phyloP scores from a whole-genome alignment of 1,284 basidiomycete genomes.

The Cystobasidium pallidum region DNA sequence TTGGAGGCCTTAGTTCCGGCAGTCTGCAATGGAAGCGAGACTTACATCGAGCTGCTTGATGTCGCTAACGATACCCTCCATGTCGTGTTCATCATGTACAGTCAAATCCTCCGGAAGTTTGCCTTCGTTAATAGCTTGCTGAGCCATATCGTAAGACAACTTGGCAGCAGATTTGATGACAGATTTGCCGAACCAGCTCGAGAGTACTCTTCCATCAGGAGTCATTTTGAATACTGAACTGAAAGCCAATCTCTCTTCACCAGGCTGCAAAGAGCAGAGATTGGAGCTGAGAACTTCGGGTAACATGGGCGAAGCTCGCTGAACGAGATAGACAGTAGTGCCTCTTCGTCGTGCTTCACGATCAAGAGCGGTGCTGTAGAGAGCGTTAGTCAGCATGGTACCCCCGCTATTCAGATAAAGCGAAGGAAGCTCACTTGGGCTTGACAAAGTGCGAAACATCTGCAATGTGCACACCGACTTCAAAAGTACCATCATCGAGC shows the following conservation, averaged over 20 bases:
- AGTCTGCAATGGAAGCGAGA: no score
- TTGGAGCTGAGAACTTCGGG: constrained; percentile 88
- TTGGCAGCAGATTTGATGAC: constrained; percentile 88
- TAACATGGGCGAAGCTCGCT: constrained; percentile 94
- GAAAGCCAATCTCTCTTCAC: constrained; percentile 85
- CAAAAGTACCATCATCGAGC: constrained; percentile 87
- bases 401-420: no score
- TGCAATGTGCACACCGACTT: constrained; percentile 90
- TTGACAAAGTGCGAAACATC: constrained; percentile 87
- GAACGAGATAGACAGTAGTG: constrained; percentile 91
- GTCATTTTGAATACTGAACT: constrained; percentile 85
- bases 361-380: constrained; percentile 74
- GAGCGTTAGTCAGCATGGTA: constrained; percentile 71
- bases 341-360: constrained; percentile 96
- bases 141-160: constrained; percentile 79
- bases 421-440: constrained; percentile 45
- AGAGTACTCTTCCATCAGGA: constrained; percentile 75
- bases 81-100: constrained; percentile 65
- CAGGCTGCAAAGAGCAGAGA: constrained; percentile 86
- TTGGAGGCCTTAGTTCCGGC: no score
- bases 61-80: constrained; percentile 69
- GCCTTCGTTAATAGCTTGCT: constrained; percentile 77
- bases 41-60: constrained; percentile 68
- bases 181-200: constrained; percentile 90
- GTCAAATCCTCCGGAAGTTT: constrained; percentile 62